phyloP scores from a whole-genome alignment of 805 yeast species.

The Candida caryicola region DNA sequence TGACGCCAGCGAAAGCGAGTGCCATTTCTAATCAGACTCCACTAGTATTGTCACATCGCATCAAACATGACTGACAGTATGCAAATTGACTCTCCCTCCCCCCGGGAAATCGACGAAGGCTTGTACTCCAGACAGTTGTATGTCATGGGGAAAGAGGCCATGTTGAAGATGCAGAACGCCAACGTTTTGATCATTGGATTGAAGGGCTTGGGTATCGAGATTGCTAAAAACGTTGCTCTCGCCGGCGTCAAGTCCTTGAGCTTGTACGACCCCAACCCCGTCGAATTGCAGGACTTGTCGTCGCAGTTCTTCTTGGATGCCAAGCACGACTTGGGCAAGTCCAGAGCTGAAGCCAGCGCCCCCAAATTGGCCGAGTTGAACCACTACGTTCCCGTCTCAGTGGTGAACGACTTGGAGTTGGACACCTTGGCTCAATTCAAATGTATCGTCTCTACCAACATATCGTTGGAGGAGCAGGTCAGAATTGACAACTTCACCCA shows the following conservation, averaged over 20 bases:
- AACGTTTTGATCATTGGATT: conserved; percentile 89
- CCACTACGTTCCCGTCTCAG: conserved; percentile 82
- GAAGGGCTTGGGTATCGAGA: conserved; percentile 91
- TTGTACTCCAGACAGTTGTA: conserved; percentile 95
- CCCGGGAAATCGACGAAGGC: conserved; percentile 73
- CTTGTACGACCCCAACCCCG: conserved; percentile 75
- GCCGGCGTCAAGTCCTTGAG: conserved; percentile 96
- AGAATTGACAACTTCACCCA: conserved; percentile 76
- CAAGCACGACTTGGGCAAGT: conserved; percentile 69
- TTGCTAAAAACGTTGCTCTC: conserved; percentile 92
- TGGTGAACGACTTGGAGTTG: conserved; percentile 55
- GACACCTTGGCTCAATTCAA: conserved; percentile 58
- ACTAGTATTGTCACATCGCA: too few species aligned
- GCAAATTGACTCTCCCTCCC: conserved; percentile 44
- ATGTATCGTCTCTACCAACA: conserved; percentile 81
- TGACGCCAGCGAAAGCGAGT: too few species aligned
- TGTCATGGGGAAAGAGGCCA: conserved; percentile 96
- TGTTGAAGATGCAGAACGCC: conserved; percentile 93
- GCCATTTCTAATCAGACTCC: too few species aligned
- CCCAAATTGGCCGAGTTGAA: conserved; percentile 77
- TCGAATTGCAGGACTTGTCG: conserved; percentile 69
- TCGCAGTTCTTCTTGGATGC: conserved; percentile 77
- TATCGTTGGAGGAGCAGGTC: conserved; percentile 69
- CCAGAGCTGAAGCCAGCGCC: conserved; percentile 72
- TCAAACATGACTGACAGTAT: conserved; percentile 31